Base-by-base conservation (phyloP, 129 eudicot genomes). In the Pulicaria dysenterica region DNA sequence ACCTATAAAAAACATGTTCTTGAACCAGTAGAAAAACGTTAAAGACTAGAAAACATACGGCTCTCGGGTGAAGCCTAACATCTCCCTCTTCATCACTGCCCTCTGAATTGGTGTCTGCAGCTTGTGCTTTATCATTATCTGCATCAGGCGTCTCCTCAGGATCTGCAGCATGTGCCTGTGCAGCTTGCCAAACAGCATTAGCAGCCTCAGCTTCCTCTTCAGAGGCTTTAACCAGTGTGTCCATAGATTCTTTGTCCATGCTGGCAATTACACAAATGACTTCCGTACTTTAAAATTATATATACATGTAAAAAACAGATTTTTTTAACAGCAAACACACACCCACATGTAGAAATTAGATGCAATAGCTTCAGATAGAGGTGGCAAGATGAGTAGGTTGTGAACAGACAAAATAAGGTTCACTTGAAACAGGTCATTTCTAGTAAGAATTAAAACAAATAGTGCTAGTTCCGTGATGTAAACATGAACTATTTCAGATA, bases 171-270 rank as follows among this genome's bases (percentile, higher is more conserved):
- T 85, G 87, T 70, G 99, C 83, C 83, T 93, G 96, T 3, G 82
- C 96, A 55, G 93, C 89, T 84, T 94, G 97, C 99, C 99, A 94
- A 61, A 94, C 97, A 60, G 99, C 90, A 82, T 58, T 87, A 43
- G 90, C 96, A 68, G 90, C 97, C 74, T 94, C 93, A 38, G 95
- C 99, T 83, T 94, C 99, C 60, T 97, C 99, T 69, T 97, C 95
- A 46, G 97, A 90, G 51, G 95, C 96, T 84, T 88, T 88, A n/a
- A 88, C 93, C 47, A 94, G 86, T 81, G 77, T 90, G 38, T 88
- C 92, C 93, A 88, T 82, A 42, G 97, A 90, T 57, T 84, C 80
- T 73, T 77, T 83, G 66, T 88, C 93, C 95, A 86, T 86, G 72
- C 96, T 93, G 86, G 66, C 37, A 69, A 73, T 44, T 45, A 42